A percentile compares a stretch with the other conserved stretches of the same genome.
Evolutionary conservation across 1,284 basidiomycete genomes (phyloP).

Genomic region (Malassezia obtusa): DNA sequence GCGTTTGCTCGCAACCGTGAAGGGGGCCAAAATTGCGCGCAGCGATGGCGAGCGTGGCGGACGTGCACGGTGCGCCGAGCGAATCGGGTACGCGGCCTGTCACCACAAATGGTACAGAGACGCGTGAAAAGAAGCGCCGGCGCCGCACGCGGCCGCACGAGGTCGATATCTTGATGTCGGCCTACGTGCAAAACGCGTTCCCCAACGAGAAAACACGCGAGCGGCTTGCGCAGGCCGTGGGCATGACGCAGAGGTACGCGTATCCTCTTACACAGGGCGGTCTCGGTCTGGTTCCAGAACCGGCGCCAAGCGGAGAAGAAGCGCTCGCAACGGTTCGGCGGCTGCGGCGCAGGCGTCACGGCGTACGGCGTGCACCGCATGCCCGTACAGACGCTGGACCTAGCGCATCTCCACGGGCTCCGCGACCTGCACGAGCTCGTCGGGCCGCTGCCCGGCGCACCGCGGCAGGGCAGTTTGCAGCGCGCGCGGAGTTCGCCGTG

Average conservation of each 20-base stretch:
- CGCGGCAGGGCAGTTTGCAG: slow-evolving; percentile 12
- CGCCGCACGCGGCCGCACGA: slow-evolving; percentile 36
- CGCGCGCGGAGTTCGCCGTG: slow-evolving; percentile 26
- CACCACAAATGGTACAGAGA: neutral
- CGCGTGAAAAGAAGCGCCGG: slow-evolving; percentile 19
- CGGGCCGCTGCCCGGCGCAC: slow-evolving; percentile 18
- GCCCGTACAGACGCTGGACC: neutral
- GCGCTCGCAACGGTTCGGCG: slow-evolving; percentile 33
- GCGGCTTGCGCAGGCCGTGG: slow-evolving; percentile 27
- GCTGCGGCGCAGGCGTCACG: slow-evolving; percentile 9
- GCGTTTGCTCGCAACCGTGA: neutral
- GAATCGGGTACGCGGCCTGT: neutral
- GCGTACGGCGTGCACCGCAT: neutral
- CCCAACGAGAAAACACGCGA: slow-evolving; percentile 37
- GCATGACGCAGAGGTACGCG: slow-evolving; percentile 38
- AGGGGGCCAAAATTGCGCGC: neutral
- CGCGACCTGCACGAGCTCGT: neutral
- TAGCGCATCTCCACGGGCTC: neutral
- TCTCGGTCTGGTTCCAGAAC: slow-evolving; percentile 47
- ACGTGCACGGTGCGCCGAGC: neutral
- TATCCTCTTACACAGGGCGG: slow-evolving; percentile 13
- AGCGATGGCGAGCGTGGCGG: neutral
- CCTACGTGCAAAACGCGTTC: slow-evolving; percentile 37
- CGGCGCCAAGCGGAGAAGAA: slow-evolving; percentile 45
- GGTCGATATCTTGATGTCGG: slow-evolving; percentile 30